Evolutionary conservation across 2,329 filamentous ascomycete genomes (phyloP).

Genomic region (Pezicula carpinea): DNA sequence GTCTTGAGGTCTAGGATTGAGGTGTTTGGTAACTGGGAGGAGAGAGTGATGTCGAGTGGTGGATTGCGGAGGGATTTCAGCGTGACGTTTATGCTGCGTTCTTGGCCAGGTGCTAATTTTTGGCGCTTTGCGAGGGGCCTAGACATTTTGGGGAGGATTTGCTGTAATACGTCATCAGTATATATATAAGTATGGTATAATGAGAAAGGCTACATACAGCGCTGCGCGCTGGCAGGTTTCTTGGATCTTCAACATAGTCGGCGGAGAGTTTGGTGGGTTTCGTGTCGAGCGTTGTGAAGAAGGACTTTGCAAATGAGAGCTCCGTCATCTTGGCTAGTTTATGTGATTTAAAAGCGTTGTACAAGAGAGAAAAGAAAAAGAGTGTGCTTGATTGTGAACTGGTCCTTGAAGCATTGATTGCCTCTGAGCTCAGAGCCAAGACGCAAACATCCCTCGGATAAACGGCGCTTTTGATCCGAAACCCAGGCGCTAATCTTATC

Average conservation of each 20-base stretch:
- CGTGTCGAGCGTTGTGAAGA: slow-evolving; percentile 74
- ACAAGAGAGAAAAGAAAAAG: too few species aligned
- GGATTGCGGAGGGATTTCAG: slow-evolving; percentile 77
- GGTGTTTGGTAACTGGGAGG: slow-evolving; percentile 59
- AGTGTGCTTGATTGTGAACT: too few species aligned
- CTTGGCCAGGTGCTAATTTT: slow-evolving; percentile 45
- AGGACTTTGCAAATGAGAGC: slow-evolving; percentile 76
- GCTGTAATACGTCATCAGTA: slow-evolving; percentile 39
- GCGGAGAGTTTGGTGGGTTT: slow-evolving; percentile 76
- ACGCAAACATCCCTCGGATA: too few species aligned
- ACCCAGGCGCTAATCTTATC: background rate
- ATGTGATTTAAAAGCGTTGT: background rate
- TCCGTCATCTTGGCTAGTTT: slow-evolving; percentile 61
- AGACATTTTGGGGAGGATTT: slow-evolving; percentile 66
- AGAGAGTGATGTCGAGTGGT: slow-evolving; percentile 61
- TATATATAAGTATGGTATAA: background rate
- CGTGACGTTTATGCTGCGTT: slow-evolving; percentile 51
- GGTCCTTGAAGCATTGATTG: background rate
- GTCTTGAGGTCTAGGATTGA: slow-evolving; percentile 77
- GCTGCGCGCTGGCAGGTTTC: slow-evolving; percentile 67
- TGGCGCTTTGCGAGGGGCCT: slow-evolving; percentile 43
- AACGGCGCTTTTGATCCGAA: background rate
- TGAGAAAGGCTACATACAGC: slow-evolving; percentile 53
- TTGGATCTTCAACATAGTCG: slow-evolving; percentile 86
- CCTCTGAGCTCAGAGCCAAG: too few species aligned